A percentile compares a stretch with the other conserved stretches of the same genome.
Conservation (phyloP, 192 early-diverging fungal genomes). For the Rhizoclosmatium sp. region DNA sequence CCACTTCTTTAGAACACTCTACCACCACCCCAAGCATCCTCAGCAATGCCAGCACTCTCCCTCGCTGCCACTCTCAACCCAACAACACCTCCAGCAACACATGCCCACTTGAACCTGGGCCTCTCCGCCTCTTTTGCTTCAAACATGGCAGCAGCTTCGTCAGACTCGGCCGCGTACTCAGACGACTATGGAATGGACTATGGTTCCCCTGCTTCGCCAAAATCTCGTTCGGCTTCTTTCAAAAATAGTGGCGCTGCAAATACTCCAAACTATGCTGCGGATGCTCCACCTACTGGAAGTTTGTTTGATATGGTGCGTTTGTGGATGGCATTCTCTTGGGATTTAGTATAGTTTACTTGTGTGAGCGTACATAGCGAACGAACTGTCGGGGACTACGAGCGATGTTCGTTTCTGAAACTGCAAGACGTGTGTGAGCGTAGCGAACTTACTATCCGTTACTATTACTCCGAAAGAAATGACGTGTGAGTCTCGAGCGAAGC, state of each 20-base stretch:
- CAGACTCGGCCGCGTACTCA: not conserved
- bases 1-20: no score
- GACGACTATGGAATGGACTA: conserved; percentile 23
- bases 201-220: not conserved
- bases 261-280: not conserved
- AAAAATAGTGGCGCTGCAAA: not conserved
- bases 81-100: not conserved
- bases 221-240: not conserved
- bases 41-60: no score
- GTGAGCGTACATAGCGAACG: no score
- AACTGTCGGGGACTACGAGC: no score
- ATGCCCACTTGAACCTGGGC: not conserved
- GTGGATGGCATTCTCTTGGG: no score
- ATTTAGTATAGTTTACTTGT: no score
- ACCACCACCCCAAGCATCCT: no score
- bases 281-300: conserved; percentile 14
- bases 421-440: no score
- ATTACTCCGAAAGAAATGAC: no score
- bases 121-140: not conserved
- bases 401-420: no score
- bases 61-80: not conserved
- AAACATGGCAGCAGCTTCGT: not conserved
- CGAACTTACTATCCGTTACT: no score
- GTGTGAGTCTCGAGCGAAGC: no score
- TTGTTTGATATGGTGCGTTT: conserved; percentile 28